phyloP scores from a whole-genome alignment of 2,329 filamentous ascomycete species.

The Rasamsonia emersonii region DNA sequence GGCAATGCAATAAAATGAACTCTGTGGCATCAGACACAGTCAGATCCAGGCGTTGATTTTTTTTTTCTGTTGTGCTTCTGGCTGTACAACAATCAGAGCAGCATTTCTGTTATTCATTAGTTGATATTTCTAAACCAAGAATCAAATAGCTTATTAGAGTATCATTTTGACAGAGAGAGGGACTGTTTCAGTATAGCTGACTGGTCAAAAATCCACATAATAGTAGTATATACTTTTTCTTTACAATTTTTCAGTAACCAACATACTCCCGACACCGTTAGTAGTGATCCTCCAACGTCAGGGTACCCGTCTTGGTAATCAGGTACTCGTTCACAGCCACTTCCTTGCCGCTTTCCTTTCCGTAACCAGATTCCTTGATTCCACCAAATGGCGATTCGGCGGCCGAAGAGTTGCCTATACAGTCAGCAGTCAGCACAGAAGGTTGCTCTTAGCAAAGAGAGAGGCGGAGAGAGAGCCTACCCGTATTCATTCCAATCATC shows the following conservation, averaged over 20 bases:
- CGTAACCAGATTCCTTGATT: constrained; percentile 60
- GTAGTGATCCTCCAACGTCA: constrained; percentile 25
- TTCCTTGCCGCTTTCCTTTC: constrained; percentile 53
- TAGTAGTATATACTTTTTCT: neutral
- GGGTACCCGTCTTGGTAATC: constrained; percentile 39
- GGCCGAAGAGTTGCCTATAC: constrained; percentile 51
- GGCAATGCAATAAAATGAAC: too few species aligned
- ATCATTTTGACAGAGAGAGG: too few species aligned
- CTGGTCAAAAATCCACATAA: neutral
- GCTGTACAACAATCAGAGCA: too few species aligned
- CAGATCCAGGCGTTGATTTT: too few species aligned
- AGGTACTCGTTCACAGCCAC: constrained; percentile 23
- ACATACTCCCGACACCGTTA: neutral
- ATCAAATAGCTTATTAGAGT: too few species aligned
- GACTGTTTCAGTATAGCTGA: too few species aligned
- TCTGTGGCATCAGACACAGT: too few species aligned
- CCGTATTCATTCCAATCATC: constrained; percentile 60
- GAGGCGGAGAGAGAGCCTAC: constrained; percentile 22
- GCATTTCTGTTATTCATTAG: too few species aligned
- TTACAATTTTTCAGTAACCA: neutral
- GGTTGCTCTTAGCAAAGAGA: constrained; percentile 1
- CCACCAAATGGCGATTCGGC: constrained; percentile 60
- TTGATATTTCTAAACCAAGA: too few species aligned
- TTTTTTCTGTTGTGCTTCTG: too few species aligned
- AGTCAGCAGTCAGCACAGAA: constrained; percentile 7